Conservation (phyloP, 2,329 filamentous ascomycete genomes). For the Triangularia verruculosa region DNA sequence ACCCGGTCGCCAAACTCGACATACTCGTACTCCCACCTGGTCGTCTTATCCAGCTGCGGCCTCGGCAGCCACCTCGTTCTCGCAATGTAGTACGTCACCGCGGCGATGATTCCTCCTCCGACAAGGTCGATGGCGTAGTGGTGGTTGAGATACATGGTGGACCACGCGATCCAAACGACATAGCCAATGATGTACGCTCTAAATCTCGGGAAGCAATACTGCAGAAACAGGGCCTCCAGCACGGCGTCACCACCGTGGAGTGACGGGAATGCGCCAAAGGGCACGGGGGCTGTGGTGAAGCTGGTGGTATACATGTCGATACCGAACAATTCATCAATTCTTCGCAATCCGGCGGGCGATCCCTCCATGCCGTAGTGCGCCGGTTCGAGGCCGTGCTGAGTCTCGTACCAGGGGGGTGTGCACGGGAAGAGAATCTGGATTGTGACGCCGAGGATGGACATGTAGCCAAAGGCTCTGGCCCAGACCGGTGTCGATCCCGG, state of each 20-base stretch:
- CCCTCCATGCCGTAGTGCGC: conserved; percentile 90
- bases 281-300: conserved; percentile 85
- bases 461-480: conserved; percentile 84
- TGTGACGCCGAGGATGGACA: conserved; percentile 82
- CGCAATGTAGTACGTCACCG: conserved; percentile 76
- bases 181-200: conserved; percentile 79
- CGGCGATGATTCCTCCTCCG: conserved; percentile 74
- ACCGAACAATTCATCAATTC: conserved; percentile 85
- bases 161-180: conserved; percentile 94
- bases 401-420: conserved; percentile 96
- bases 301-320: conserved; percentile 90
- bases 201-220: conserved; percentile 82
- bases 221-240: conserved; percentile 88
- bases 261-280: conserved; percentile 93
- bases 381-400: conserved; percentile 82
- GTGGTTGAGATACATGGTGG: conserved; percentile 96
- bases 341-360: conserved; percentile 82
- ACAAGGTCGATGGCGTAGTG: conserved; percentile 95
- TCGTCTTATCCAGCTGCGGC: conserved; percentile 77
- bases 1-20: conserved; percentile 72
- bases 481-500: conserved; percentile 83
- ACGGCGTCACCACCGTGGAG: conserved; percentile 88
- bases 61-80: conserved; percentile 78
- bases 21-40: conserved; percentile 94
- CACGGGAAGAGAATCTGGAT: conserved; percentile 91